phyloP scores from a whole-genome alignment of 495 filamentous ascomycete genomes.

The Xanthoparmelia taractica region DNA sequence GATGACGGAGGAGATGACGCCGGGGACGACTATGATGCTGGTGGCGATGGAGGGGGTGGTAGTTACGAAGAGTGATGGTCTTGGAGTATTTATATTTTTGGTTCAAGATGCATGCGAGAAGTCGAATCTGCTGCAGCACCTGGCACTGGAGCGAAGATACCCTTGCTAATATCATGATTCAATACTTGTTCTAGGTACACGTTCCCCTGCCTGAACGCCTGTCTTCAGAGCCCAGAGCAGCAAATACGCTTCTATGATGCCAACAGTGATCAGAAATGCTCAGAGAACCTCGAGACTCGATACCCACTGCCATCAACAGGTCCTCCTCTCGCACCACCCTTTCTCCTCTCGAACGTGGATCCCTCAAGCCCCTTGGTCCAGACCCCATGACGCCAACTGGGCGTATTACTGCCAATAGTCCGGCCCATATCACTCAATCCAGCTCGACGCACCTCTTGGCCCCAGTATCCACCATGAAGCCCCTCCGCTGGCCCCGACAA shows the following conservation, averaged over 20 bases:
- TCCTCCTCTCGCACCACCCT: background rate
- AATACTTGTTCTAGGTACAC: background rate
- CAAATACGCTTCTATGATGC: background rate
- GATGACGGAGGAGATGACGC: slow-evolving; percentile 53
- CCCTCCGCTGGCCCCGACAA: background rate
- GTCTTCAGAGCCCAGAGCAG: background rate
- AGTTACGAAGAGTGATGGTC: slow-evolving; percentile 26
- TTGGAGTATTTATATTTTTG: background rate
- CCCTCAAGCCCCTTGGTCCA: background rate
- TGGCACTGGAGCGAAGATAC: slow-evolving; percentile 3
- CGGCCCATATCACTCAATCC: background rate
- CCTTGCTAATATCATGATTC: slow-evolving; percentile 1
- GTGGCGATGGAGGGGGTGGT: slow-evolving; percentile 39
- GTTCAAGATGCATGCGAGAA: background rate
- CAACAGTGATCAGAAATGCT: background rate
- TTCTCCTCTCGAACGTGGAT: background rate
- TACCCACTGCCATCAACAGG: background rate
- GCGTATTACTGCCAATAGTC: background rate
- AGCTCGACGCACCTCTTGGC: background rate
- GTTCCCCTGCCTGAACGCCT: background rate
- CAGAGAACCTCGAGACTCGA: background rate
- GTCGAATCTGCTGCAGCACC: background rate
- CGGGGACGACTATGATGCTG: slow-evolving; percentile 45
- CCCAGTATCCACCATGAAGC: background rate
- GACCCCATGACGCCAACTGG: background rate